A percentile compares a stretch with the other conserved stretches of the same genome.
Conservation (phyloP, 305 asterid genomes). For the Fraxinus greggii region DNA sequence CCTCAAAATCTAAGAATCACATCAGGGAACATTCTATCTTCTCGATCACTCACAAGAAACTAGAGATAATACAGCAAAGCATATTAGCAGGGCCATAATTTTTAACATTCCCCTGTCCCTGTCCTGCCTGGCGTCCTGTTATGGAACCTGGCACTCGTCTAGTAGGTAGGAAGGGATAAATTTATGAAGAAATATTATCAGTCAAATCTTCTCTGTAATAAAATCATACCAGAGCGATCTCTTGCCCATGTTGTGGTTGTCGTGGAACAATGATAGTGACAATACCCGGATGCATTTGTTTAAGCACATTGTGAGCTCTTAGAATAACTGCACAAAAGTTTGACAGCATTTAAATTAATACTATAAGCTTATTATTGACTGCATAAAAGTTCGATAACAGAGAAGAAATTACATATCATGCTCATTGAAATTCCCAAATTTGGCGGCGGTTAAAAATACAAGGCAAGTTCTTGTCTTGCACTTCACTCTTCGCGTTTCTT, state of each 20-base stretch:
- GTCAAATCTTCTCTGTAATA: not conserved
- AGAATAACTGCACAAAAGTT: constrained; percentile 60
- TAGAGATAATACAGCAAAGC: not conserved
- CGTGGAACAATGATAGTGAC: constrained; percentile 82
- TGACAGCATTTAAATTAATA: not conserved
- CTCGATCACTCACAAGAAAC: not conserved
- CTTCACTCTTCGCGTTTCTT: not conserved
- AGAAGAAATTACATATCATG: constrained; percentile 13
- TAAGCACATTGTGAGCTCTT: constrained; percentile 61
- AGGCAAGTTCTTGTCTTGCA: not conserved
- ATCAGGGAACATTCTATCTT: not conserved
- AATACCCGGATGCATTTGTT: constrained; percentile 56
- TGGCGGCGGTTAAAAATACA: not conserved
- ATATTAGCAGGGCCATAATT: not conserved
- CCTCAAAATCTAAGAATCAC: not conserved
- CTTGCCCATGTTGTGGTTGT: constrained; percentile 63
- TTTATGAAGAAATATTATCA: not conserved
- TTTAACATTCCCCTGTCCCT: not conserved
- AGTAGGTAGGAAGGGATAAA: not conserved
- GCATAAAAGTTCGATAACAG: not conserved
- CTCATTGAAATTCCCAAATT: not conserved
- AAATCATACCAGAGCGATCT: constrained; percentile 63
- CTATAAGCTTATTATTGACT: not conserved
- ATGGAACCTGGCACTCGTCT: not conserved
- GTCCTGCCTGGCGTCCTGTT: not conserved